These are phyloP conservation scores for Fragaria vesca DNA, from an alignment of 306 rosid genomes.

Conservation along the genomic window DNA sequence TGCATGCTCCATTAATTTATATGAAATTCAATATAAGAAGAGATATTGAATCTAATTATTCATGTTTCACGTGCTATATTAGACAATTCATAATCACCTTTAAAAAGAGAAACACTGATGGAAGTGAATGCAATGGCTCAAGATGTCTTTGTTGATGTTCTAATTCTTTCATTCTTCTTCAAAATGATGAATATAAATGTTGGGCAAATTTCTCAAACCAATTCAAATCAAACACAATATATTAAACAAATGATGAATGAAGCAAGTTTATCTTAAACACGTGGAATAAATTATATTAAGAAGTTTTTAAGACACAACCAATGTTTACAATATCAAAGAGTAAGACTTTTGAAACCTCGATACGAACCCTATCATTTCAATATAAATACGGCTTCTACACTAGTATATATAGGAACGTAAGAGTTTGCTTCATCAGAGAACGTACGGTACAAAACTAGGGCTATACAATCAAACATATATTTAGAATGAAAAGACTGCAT, in stretches of 20 bases:
- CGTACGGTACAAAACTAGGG: background rate
- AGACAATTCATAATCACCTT: background rate
- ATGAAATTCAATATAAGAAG: background rate
- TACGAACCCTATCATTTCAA: no score
- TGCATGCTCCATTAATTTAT: background rate
- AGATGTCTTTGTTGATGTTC: background rate
- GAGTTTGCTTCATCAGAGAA: background rate
- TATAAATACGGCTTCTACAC: background rate
- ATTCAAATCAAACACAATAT: background rate
- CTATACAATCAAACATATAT: background rate
- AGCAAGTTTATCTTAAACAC: background rate
- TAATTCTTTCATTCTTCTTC: no score
- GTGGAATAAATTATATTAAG: no score
- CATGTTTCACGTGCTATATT: background rate
- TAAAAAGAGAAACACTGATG: background rate
- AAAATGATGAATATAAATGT: background rate
- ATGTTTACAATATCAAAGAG: no score
- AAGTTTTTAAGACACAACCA: no score
- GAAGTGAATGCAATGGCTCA: background rate
- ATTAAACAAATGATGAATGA: background rate
- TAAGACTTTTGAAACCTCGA: no score
- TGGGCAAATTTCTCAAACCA: background rate
- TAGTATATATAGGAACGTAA: no score
- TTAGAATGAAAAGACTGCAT: conserved; percentile 20
- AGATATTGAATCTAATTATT: background rate